phyloP scores from a whole-genome alignment of 2,329 filamentous ascomycete genomes.

The Penicillium sp. region DNA sequence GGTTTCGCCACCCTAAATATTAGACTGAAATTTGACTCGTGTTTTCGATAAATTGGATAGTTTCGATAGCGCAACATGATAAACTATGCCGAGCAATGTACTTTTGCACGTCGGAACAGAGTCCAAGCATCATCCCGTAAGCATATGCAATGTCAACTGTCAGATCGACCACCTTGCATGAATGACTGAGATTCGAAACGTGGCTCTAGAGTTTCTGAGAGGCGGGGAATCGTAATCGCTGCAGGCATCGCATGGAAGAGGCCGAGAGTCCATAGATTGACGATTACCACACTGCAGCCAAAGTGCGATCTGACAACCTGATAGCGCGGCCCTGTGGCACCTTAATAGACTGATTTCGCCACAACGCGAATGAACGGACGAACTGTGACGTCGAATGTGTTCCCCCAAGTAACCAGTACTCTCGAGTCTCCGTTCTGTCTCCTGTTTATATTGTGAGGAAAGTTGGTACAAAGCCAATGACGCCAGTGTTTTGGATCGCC shows the following conservation, averaged over 20 bases:
- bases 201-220: slow-evolving; percentile 9
- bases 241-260: slow-evolving; percentile 12
- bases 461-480: slow-evolving; percentile 3
- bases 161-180: not conserved
- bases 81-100: not conserved
- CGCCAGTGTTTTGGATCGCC: slow-evolving; percentile 20
- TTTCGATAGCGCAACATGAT: slow-evolving; percentile 1
- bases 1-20: not conserved
- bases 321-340: slow-evolving; percentile 6
- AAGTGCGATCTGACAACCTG: slow-evolving; percentile 12
- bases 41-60: not conserved
- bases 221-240: slow-evolving; percentile 8
- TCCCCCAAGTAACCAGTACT: not conserved
- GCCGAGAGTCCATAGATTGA: slow-evolving; percentile 4
- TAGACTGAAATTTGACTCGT: not conserved
- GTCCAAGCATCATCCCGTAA: not conserved
- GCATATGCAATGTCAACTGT: slow-evolving; percentile 1
- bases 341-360: slow-evolving; percentile 16
- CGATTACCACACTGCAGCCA: slow-evolving; percentile 11
- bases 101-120: not conserved
- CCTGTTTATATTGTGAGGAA: not conserved
- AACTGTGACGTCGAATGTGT: slow-evolving; percentile 11
- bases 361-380: slow-evolving; percentile 1
- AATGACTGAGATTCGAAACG: slow-evolving; percentile 3
- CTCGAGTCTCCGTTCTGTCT: not conserved